Base-by-base conservation (phyloP, 2,329 filamentous ascomycete species). In the Aspergillus viridinutans region DNA sequence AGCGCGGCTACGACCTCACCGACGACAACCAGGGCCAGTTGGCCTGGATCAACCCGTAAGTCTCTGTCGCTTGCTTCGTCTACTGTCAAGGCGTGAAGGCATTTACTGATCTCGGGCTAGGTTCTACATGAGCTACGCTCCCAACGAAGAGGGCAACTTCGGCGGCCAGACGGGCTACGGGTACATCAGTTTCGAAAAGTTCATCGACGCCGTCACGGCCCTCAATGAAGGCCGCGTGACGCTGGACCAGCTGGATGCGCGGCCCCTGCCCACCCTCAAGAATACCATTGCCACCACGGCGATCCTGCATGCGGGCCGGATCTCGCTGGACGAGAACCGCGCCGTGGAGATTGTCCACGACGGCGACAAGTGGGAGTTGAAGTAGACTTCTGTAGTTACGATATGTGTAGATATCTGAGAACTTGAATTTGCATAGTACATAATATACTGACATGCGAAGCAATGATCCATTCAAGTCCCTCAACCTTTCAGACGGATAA, bases 101-200 rank as follows among this genome's bases (percentile, higher is more conserved):
- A 35, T 38, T 17, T 38, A 25, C 10, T 42, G 6, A 40, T 23
- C 14, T 29, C 1, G 2, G 12, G 14, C 2, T 38, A 82, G 80
- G 14, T 95, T 95, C 76, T 95, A 95, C 77, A 96, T 95, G 91
- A 88, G 89, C 67, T 96, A 96, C 69, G 90, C 92, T 12, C 92
- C 92, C 21, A 92, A 96, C 69, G 92, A 96, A 78, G 90, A 96
- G 74, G 93, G 92, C 54, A 95, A 97, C 77, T 97, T 97, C 74
- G 87, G 85, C 54, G 92, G 92, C 38, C 92, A 96, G 78, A 88
- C 86, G 6, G 92, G 92, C 25, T 97, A 97, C 72, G 92, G 92
- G 35, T 97, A 97, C 76, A 85, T 96, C 57, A 94, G 89, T 21
- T 92, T 97, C 69, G 92, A 97, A 79, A 97, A 97, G 77, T 97